phyloP scores from a whole-genome alignment of 164 flowering plant species.

The Piper betle region DNA sequence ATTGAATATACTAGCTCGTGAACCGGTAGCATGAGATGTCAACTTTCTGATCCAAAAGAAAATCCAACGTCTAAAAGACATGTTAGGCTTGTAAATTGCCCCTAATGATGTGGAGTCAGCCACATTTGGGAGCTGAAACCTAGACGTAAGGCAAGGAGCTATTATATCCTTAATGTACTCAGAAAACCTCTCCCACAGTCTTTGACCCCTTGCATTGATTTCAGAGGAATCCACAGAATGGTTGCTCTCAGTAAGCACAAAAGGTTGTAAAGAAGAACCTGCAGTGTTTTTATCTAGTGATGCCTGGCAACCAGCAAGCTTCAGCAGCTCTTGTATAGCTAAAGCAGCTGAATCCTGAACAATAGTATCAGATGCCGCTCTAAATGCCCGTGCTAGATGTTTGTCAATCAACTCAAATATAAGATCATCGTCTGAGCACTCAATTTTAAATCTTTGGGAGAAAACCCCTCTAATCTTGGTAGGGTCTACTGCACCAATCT shows the following conservation, averaged over 20 bases:
- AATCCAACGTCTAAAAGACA: slow-evolving; percentile 96
- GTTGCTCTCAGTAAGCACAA: slow-evolving; percentile 17
- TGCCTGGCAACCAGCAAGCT: slow-evolving; percentile 93
- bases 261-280: slow-evolving; percentile 19
- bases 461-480: slow-evolving; percentile 66
- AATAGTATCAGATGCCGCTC: slow-evolving; percentile 91
- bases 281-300: slow-evolving; percentile 63
- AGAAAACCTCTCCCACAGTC: slow-evolving; percentile 91
- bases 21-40: slow-evolving; percentile 73
- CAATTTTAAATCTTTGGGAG: slow-evolving; percentile 78
- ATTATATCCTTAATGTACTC: slow-evolving; percentile 93
- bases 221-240: slow-evolving; percentile 15
- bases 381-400: slow-evolving; percentile 91
- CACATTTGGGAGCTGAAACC: slow-evolving; percentile 77
- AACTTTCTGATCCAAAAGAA: slow-evolving; percentile 80
- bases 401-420: slow-evolving; percentile 93
- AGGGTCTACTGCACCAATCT: slow-evolving; percentile 96
- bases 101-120: slow-evolving; percentile 59
- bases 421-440: slow-evolving; percentile 98
- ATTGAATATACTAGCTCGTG: slow-evolving; percentile 81
- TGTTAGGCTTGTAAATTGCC: slow-evolving; percentile 70
- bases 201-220: slow-evolving; percentile 60
- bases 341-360: slow-evolving; percentile 96
- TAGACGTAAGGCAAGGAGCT: slow-evolving; percentile 95
- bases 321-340: slow-evolving; percentile 95